These are phyloP conservation scores for Lolium multiflorum DNA, from an alignment of 176 grass and related monocot species.

Conservation along the genomic window DNA sequence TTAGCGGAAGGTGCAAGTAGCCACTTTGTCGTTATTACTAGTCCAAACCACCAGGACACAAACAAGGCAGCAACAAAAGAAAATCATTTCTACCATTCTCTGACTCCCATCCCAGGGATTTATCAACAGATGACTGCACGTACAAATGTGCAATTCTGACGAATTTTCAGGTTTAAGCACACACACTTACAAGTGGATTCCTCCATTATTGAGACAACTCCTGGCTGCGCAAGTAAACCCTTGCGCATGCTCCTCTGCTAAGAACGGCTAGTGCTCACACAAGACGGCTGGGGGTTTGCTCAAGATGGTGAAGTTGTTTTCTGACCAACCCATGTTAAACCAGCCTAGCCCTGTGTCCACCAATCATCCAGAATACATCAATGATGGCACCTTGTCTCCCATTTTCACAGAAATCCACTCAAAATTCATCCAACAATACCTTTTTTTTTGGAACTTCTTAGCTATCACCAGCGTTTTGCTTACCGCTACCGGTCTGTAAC, in stretches of 20 bases:
- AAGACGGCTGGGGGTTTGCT: neutral
- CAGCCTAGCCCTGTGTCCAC: slow-evolving; percentile 37
- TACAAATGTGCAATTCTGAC: neutral
- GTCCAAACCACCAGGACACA: slow-evolving; percentile 1
- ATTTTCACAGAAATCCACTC: neutral
- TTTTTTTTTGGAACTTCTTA: neutral
- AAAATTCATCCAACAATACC: neutral
- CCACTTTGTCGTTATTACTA: slow-evolving; percentile 24
- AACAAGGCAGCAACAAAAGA: slow-evolving; percentile 39
- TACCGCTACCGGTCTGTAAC: too few species aligned
- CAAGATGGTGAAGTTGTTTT: slow-evolving; percentile 50
- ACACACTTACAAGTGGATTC: neutral
- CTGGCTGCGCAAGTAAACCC: slow-evolving; percentile 43
- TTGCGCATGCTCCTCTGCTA: neutral
- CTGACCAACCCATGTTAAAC: slow-evolving; percentile 49
- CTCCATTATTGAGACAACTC: slow-evolving; percentile 35
- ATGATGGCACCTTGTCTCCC: slow-evolving; percentile 33
- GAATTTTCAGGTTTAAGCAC: neutral
- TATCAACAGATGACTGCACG: neutral
- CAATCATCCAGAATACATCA: slow-evolving; percentile 55
- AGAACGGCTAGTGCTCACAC: slow-evolving; percentile 42
- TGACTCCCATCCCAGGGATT: neutral
- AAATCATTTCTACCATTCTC: slow-evolving; percentile 31
- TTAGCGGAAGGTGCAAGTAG: neutral
- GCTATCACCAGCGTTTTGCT: neutral